These are phyloP conservation scores for Sonneratia caseolaris DNA, from an alignment of 345 rosid species.

Conservation along the genomic window DNA sequence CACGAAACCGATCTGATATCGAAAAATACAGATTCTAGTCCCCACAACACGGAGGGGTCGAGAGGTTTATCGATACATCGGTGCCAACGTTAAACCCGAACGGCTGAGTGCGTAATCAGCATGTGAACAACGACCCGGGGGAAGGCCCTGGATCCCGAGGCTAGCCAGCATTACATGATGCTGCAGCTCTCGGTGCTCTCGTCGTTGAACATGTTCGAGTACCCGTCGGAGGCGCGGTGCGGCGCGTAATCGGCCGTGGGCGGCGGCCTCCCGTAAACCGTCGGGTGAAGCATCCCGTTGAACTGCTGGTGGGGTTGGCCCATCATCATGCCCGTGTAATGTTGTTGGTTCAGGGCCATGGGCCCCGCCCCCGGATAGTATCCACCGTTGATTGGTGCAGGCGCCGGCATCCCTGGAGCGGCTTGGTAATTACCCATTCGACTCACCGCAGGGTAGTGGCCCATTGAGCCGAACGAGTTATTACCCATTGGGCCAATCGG, in stretches of 20 bases:
- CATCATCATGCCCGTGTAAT: conserved; percentile 41
- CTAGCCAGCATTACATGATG: conserved; percentile 49
- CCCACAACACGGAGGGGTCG: background rate
- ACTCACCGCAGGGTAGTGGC: conserved; percentile 11
- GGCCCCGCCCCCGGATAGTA: background rate
- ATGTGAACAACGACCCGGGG: background rate
- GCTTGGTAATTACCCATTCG: background rate
- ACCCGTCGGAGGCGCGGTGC: conserved; percentile 33
- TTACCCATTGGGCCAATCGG: background rate
- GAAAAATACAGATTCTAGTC: background rate
- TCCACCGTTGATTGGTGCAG: background rate
- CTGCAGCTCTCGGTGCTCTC: conserved; percentile 82
- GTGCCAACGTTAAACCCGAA: background rate
- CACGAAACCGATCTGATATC: background rate
- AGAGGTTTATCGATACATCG: background rate
- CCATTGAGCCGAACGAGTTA: conserved; percentile 21
- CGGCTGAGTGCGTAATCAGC: background rate
- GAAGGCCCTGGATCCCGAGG: background rate
- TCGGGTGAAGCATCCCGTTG: conserved; percentile 66
- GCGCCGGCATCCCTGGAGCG: background rate
- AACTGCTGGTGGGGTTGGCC: conserved; percentile 43
- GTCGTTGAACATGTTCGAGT: conserved; percentile 69
- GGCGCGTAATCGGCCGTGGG: conserved; percentile 44
- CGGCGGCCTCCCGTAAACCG: conserved; percentile 68
- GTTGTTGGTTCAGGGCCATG: conserved; percentile 31